Base-by-base conservation (phyloP, 495 filamentous ascomycete species). In the Cercophora scortea region DNA sequence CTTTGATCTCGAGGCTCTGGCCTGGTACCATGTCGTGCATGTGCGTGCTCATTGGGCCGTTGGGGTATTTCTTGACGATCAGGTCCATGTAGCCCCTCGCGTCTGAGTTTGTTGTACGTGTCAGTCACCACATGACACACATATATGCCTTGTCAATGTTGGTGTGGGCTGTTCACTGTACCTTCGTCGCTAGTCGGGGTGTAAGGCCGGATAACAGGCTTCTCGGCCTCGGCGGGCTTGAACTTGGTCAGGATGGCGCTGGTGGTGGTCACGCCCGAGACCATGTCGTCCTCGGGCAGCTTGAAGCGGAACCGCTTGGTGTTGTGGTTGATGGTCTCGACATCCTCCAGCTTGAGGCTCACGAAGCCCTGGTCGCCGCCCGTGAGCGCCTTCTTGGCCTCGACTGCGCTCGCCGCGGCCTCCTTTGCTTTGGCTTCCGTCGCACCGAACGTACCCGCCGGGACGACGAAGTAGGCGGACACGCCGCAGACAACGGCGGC, bases 361-460 rank as follows among this genome's bases (percentile, higher is more conserved):
- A 95, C 68, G 70, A 87, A 95, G 60, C 89, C 91, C 70, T 93
- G 83, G 45, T 91, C 87, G 41, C 90, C 89, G 52, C 92, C 94
- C 15, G 76, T 86, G 68, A 98, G 88, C 34, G 86, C 76, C 45
- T 67, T 59, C 65, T 81, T 83, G 36, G 60, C 61, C 54, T 47
- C 50, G 25, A 25, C 25, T 25, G 25, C 61, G 42, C 56, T 47
- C 10, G 59, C 56, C 7, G 56, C 60, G 34, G 67, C 68, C n/a
- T 70, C 70, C 67, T 78, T 78, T 17, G 64, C 70, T 57, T 73
- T 79, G 13, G 70, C 66, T 42, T 71, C 72, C n/a, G 69, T 77
- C 25, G 69, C 64, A 2, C 68, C 61, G 12, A 78, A 68, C 8
- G 79, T 61, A 48, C 59, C 61, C n/a, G n/a, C n/a, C n/a, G n/a